phyloP scores from a whole-genome alignment of 192 early-diverging fungal species.

The Phlyctochytrium bullatum region DNA sequence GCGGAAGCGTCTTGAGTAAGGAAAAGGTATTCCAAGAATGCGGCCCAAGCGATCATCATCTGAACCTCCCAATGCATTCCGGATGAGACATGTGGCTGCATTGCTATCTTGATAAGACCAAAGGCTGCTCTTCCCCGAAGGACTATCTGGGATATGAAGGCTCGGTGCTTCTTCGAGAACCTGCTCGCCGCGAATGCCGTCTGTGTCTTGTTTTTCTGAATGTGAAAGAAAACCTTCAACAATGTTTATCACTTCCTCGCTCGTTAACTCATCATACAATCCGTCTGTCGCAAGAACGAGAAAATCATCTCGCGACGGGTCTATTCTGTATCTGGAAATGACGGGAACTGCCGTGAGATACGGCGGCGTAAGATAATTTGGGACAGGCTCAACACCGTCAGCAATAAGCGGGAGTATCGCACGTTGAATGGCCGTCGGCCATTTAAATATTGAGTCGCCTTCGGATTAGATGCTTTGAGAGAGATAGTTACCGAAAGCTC shows the following conservation, averaged over 20 bases:
- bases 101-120: constrained; percentile 33
- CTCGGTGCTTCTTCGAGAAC: background rate
- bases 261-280: constrained; percentile 43
- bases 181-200: too few species aligned
- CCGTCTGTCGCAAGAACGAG: constrained; percentile 49
- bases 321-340: constrained; percentile 36
- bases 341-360: constrained; percentile 52
- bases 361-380: constrained; percentile 38
- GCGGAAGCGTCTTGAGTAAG: constrained; percentile 28
- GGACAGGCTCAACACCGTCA: constrained; percentile 2
- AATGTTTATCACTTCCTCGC: constrained; percentile 31
- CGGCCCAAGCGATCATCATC: constrained; percentile 12
- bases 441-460: constrained; percentile 51
- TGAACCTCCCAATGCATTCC: constrained; percentile 33
- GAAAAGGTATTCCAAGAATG: constrained; percentile 31
- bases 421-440: constrained; percentile 27
- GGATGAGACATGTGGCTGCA: constrained; percentile 39
- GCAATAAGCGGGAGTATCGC: constrained; percentile 10
- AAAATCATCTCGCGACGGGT: constrained; percentile 34
- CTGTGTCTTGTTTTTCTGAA: constrained; percentile 4
- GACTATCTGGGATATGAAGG: background rate
- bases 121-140: background rate
- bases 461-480: background rate
- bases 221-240: constrained; percentile 27
- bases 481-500: constrained; percentile 45